A percentile compares a stretch with the other conserved stretches of the same genome.
Conservation (phyloP, 106 monocot species). For the Amphibolis antarctica region DNA sequence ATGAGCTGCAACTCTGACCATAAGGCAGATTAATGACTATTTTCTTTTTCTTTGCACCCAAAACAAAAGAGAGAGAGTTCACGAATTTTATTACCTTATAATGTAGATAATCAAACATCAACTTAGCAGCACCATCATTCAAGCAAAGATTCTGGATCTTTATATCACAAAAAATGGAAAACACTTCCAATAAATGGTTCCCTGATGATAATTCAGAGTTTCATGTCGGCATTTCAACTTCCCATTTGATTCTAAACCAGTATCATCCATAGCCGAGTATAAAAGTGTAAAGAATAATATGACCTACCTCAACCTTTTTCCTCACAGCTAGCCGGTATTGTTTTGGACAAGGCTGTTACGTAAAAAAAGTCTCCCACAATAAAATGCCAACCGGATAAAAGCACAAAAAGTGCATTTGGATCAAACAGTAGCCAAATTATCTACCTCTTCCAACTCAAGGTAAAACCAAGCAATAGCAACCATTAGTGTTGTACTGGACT, state of each 20-base stretch:
- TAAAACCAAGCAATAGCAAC: constrained; percentile 12
- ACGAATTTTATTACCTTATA: constrained; percentile 3
- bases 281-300: constrained; percentile 3
- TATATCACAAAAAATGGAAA: constrained; percentile 4
- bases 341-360: constrained; percentile 72
- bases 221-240: neutral
- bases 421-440: constrained; percentile 29
- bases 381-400: constrained; percentile 20
- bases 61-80: neutral
- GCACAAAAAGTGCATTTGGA: constrained; percentile 19
- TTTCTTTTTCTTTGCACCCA: neutral
- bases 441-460: constrained; percentile 61
- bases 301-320: constrained; percentile 64
- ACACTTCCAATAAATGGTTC: neutral
- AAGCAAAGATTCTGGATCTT: constrained; percentile 4
- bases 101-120: neutral
- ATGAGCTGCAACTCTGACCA: too few species aligned
- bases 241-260: neutral
- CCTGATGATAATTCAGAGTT: constrained; percentile 3
- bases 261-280: constrained; percentile 4
- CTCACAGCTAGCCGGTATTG: constrained; percentile 22
- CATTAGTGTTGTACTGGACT: constrained; percentile 38
- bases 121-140: neutral
- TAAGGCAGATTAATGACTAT: too few species aligned
- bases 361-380: constrained; percentile 37